phyloP scores from a whole-genome alignment of 164 flowering plant genomes.

The Sextonia rubra region DNA sequence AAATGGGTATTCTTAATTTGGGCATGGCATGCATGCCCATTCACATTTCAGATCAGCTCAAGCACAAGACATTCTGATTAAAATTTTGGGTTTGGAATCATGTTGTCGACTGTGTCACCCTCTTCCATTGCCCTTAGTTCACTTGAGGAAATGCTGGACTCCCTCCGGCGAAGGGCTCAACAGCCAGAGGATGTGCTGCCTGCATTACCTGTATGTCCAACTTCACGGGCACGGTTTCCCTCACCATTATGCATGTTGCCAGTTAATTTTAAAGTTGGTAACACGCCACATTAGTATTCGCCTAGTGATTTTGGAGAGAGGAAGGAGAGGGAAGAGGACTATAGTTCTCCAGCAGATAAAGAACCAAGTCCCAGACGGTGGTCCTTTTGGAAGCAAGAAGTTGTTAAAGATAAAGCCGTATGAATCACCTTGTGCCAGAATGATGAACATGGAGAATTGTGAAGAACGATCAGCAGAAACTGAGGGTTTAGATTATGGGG shows the following conservation, averaged over 20 bases:
- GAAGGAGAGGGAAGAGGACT: slow-evolving; percentile 33
- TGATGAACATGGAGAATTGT: slow-evolving; percentile 12
- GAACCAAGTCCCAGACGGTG: slow-evolving; percentile 27
- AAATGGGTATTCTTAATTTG: too few relatives aligned
- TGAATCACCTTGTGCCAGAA: slow-evolving; percentile 43
- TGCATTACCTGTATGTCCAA: slow-evolving; percentile 77
- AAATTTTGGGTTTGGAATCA: slow-evolving; percentile 16
- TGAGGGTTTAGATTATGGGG: slow-evolving; percentile 11
- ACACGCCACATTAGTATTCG: slow-evolving; percentile 5
- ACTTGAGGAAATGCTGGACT: slow-evolving; percentile 91
- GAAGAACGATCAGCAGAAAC: slow-evolving; percentile 16
- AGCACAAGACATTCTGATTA: not conserved
- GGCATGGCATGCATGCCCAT: too few relatives aligned
- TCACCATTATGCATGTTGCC: slow-evolving; percentile 55
- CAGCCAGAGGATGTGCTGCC: slow-evolving; percentile 78
- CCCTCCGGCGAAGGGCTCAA: slow-evolving; percentile 65
- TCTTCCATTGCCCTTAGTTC: slow-evolving; percentile 52
- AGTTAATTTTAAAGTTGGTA: slow-evolving; percentile 33
- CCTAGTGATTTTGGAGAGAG: slow-evolving; percentile 19
- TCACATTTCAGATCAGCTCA: not conserved
- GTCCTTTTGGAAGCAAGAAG: slow-evolving; percentile 49
- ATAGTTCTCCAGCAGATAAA: slow-evolving; percentile 17
- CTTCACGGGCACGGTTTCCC: slow-evolving; percentile 65
- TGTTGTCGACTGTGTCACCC: slow-evolving; percentile 53
- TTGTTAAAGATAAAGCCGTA: slow-evolving; percentile 26